Evolutionary conservation across 148 eudicot genomes (phyloP).

Genomic region (Fallopia convolvulus): DNA sequence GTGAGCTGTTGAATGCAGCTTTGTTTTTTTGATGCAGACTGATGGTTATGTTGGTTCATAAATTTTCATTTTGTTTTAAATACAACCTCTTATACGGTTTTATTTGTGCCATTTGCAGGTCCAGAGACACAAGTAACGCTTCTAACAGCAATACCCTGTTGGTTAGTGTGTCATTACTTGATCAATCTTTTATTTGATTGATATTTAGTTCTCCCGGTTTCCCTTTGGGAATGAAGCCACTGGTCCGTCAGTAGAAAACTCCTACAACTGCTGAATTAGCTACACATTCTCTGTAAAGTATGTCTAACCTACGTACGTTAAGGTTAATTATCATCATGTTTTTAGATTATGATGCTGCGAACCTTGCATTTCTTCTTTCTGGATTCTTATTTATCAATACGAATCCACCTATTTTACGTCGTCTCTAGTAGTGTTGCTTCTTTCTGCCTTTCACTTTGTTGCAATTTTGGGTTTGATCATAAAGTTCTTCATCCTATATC

Average conservation of each 20-base stretch:
- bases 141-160: neutral
- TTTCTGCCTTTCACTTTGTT: neutral
- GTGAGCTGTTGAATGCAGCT: neutral
- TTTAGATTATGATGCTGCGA: neutral
- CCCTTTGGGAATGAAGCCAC: conserved; percentile 6
- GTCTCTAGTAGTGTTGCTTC: neutral
- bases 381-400: neutral
- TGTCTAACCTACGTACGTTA: neutral
- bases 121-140: neutral
- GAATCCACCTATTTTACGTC: neutral
- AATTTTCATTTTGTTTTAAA: neutral
- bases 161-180: neutral
- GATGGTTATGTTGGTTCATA: neutral
- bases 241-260: conserved; percentile 7
- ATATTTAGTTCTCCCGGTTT: neutral
- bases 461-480: neutral
- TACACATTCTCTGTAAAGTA: conserved; percentile 4
- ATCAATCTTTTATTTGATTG: neutral
- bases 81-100: neutral
- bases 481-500: neutral
- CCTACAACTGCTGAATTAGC: neutral
- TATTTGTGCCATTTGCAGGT: neutral
- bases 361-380: neutral
- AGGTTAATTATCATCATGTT: neutral
- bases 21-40: too few species aligned